Percentiles rank a stretch among this genome's conserved stretches.
These are phyloP conservation scores for Talaromyces verruculosus DNA, from an alignment of 2,329 filamentous ascomycete species.

Conservation along the genomic window DNA sequence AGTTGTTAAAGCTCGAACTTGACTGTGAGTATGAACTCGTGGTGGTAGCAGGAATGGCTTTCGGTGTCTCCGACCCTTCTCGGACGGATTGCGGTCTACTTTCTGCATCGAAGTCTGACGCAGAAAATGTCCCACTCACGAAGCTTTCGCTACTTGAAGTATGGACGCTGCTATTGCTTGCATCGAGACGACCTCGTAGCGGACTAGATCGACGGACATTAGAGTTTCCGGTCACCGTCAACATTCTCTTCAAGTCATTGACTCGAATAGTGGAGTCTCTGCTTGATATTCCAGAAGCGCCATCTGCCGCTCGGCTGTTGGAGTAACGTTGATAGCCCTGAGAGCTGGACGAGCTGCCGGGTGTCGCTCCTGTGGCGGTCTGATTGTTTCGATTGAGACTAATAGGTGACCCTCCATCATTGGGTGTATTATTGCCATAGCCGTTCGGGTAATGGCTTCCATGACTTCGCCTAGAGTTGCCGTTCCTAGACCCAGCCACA, in stretches of 20 bases:
- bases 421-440: constrained; percentile 34
- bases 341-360: constrained; percentile 29
- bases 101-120: constrained; percentile 37
- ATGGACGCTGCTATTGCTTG: constrained; percentile 33
- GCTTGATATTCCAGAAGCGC: constrained; percentile 39
- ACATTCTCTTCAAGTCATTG: constrained; percentile 50
- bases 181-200: constrained; percentile 40
- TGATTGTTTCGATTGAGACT: constrained; percentile 27
- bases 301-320: constrained; percentile 36
- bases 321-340: constrained; percentile 39
- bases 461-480: constrained; percentile 47
- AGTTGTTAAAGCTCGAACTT: constrained; percentile 20
- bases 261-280: constrained; percentile 49
- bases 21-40: constrained; percentile 23
- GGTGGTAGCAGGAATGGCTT: constrained; percentile 24
- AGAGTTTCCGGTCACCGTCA: constrained; percentile 42
- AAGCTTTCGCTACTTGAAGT: constrained; percentile 49
- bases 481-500: constrained; percentile 70
- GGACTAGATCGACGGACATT: constrained; percentile 44
- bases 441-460: constrained; percentile 33
- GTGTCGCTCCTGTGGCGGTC: constrained; percentile 21
- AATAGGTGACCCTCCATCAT: constrained; percentile 28
- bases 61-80: constrained; percentile 37
- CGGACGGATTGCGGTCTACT: constrained; percentile 31
- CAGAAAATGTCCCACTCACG: constrained; percentile 41